These are phyloP conservation scores for Phellopilus nigrolimitatus DNA, from an alignment of 1,284 basidiomycete genomes.

Conservation along the genomic window DNA sequence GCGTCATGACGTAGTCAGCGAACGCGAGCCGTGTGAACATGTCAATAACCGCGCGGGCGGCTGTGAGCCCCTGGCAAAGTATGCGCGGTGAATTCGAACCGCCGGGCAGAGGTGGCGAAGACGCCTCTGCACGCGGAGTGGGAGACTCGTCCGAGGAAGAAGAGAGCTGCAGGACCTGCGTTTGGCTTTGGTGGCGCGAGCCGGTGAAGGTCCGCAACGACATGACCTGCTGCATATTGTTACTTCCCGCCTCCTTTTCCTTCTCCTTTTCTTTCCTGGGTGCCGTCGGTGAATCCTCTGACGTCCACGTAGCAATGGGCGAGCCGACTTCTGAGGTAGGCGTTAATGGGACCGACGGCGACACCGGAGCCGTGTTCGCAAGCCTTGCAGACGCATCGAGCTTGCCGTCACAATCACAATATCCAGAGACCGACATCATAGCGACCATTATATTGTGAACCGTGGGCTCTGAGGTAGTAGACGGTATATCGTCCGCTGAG, in stretches of 20 bases:
- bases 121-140: no score
- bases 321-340: slow-evolving; percentile 35
- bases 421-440: slow-evolving; percentile 1
- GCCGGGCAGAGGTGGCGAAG: no score
- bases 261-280: slow-evolving; percentile 37
- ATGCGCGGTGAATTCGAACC: no score
- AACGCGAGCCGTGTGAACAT: no score
- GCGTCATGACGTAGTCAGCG: slow-evolving; percentile 49
- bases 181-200: no score
- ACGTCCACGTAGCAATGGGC: slow-evolving; percentile 50
- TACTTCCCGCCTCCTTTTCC: no score
- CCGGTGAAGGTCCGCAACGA: no score
- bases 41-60: no score
- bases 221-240: no score
- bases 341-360: slow-evolving; percentile 29
- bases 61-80: no score
- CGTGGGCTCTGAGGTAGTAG: slow-evolving; percentile 12
- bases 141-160: no score
- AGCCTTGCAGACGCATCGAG: slow-evolving; percentile 20
- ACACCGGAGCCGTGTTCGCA: slow-evolving; percentile 28
- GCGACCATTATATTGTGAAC: slow-evolving; percentile 11
- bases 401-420: slow-evolving; percentile 19
- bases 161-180: no score
- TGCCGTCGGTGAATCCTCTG: slow-evolving; percentile 46
- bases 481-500: slow-evolving; percentile 21